Evolutionary conservation across 2,329 filamentous ascomycete genomes (phyloP).

Genomic region (Aspergillus aculeatinus): DNA sequence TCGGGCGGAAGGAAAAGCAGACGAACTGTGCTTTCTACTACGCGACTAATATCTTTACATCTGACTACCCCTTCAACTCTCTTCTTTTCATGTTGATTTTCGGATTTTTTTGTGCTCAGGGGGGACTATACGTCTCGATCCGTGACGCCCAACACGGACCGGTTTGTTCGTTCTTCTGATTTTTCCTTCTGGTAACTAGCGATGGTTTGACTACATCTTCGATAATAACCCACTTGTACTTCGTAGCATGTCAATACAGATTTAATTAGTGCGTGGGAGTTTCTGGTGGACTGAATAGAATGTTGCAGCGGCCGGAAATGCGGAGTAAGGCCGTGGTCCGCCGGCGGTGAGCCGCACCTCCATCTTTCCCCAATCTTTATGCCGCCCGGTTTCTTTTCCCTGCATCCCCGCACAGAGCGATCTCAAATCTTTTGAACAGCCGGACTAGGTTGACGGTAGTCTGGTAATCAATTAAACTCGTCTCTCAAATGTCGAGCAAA

Average conservation of each 20-base stretch:
- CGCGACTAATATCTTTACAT: slow-evolving; percentile 34
- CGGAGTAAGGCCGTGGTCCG: slow-evolving; percentile 1
- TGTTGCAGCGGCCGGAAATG: background rate
- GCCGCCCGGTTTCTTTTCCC: background rate
- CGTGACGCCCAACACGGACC: slow-evolving; percentile 17
- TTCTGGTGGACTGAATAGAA: background rate
- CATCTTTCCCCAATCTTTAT: background rate
- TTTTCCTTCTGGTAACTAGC: slow-evolving; percentile 44
- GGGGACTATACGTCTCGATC: slow-evolving; percentile 30
- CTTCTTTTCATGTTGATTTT: slow-evolving; percentile 20
- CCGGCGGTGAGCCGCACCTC: slow-evolving; percentile 10
- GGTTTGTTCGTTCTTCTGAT: slow-evolving; percentile 34
- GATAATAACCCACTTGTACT: slow-evolving; percentile 45
- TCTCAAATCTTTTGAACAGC: background rate
- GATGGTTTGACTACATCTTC: slow-evolving; percentile 42
- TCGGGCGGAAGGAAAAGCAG: slow-evolving; percentile 7
- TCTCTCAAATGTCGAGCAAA: slow-evolving; percentile 28
- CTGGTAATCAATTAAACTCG: too few relatives aligned
- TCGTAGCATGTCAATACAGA: slow-evolving; percentile 42
- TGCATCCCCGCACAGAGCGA: background rate
- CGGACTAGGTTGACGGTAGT: background rate
- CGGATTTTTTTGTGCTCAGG: slow-evolving; percentile 31
- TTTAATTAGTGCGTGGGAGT: slow-evolving; percentile 30
- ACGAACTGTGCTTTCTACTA: slow-evolving; percentile 25
- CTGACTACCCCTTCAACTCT: slow-evolving; percentile 36